Evolutionary conservation across 1,284 basidiomycete genomes (phyloP), one percentile per base, ranked within the genome.

Genomic region (Tilletia setariae): DNA sequence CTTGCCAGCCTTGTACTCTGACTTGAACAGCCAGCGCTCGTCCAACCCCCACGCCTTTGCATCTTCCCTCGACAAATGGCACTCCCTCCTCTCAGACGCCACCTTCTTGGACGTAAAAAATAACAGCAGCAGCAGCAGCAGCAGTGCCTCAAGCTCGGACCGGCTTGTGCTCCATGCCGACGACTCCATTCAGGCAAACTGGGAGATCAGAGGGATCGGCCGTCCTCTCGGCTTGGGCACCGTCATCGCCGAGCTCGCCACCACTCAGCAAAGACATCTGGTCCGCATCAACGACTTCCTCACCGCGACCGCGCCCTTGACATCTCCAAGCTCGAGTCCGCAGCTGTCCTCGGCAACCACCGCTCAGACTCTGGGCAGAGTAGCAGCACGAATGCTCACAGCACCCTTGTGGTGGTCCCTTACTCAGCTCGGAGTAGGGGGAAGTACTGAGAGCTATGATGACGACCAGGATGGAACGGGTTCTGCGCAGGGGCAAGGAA

Each of bases 61-160:
- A 46, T 87, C 91, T 16, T 92, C 91, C 78, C 84, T 94, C 43
- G 88, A 90, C 68, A 96, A 93, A 93, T 97, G 94, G 94, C 86
- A 87, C 47, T 84, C 84, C 46, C 88, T 89, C 0, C 84, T 97
- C 2, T 87, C 90, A 71, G 86, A 86, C 15, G 83, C 90, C 6
- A 86, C 91, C 4, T 74, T 74, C 47, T 15, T 51, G 3, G 75
- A 73, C 4, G 63, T 73, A n/a, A 72, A 77, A 30, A 46, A 62
- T 32, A 47, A 2, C 25, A 16, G 19, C 35, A 42, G 13, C n/a
- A n/a, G 76, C 32, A 46, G 62, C 42, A 47, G 3, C 25, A 16
- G 19, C 35, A 42, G 13, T n/a, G 35, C 7, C 67, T 71, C 49
- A 47, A 67, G 0, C 67, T 66, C 40, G 32, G 86, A 90, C 73